Evolutionary conservation across 768 basidiomycete genomes (phyloP).

Genomic region (Tylopilus sp.): DNA sequence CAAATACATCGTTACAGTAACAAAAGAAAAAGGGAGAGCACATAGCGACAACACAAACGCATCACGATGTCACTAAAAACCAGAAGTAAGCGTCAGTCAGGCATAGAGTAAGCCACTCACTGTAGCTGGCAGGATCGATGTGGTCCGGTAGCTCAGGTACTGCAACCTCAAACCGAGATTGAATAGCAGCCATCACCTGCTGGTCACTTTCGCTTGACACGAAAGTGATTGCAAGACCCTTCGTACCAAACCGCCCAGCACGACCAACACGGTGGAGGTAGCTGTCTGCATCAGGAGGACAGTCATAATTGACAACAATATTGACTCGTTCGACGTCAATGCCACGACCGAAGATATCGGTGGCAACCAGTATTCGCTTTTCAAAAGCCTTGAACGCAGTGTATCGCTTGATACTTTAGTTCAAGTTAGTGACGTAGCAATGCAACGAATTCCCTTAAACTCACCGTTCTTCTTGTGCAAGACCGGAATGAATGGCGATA

Average conservation of each 20-base stretch:
- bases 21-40: constrained; percentile 6
- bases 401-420: constrained; percentile 81
- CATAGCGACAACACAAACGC: constrained; percentile 12
- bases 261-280: constrained; percentile 99
- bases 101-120: constrained; percentile 45
- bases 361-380: constrained; percentile 97
- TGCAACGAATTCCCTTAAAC: constrained; percentile 25
- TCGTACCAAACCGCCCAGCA: constrained; percentile 98
- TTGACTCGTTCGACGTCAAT: constrained; percentile 99
- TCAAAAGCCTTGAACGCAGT: constrained; percentile 99
- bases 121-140: constrained; percentile 94
- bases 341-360: constrained; percentile 98
- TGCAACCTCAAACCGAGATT: constrained; percentile 95
- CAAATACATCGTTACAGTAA: constrained; percentile 24
- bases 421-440: constrained; percentile 2
- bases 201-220: constrained; percentile 90
- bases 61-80: constrained; percentile 44
- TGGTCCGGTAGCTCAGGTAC: constrained; percentile 93
- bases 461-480: constrained; percentile 94
- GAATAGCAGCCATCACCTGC: constrained; percentile 92
- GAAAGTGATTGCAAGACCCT: constrained; percentile 97
- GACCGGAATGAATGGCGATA: constrained; percentile 93
- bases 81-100: background rate
- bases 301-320: constrained; percentile 99
- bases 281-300: constrained; percentile 94